Evolutionary conservation across 345 rosid genomes (phyloP).

Genomic region (Cardamine resedifolia): DNA sequence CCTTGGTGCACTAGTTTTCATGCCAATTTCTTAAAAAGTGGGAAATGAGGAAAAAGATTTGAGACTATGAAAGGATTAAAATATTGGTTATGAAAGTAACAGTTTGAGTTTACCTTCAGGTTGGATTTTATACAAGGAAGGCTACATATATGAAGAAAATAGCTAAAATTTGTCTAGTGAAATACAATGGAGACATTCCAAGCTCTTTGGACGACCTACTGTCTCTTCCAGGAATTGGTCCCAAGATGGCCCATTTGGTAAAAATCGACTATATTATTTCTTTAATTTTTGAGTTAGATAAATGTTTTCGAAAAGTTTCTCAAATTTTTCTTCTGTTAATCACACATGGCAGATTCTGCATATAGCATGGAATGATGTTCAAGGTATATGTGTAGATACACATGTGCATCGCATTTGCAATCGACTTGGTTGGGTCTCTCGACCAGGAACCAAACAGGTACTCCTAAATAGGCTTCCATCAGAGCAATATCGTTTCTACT

Average conservation of each 20-base stretch:
- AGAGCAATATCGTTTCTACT: background rate
- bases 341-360: slow-evolving; percentile 76
- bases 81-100: background rate
- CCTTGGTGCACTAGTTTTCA: background rate
- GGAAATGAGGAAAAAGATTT: background rate
- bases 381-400: slow-evolving; percentile 95
- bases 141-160: slow-evolving; percentile 89
- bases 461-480: background rate
- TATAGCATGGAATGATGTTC: slow-evolving; percentile 84
- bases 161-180: slow-evolving; percentile 69
- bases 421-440: slow-evolving; percentile 95
- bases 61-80: background rate
- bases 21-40: background rate
- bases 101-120: slow-evolving; percentile 45
- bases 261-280: background rate
- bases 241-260: slow-evolving; percentile 67
- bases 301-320: background rate
- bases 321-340: background rate
- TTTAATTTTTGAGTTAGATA: background rate
- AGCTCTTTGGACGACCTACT: slow-evolving; percentile 78
- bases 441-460: slow-evolving; percentile 70
- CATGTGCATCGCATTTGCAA: slow-evolving; percentile 95
- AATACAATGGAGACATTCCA: slow-evolving; percentile 87
- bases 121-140: slow-evolving; percentile 88
- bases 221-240: slow-evolving; percentile 92